These are phyloP conservation scores for Draba incana DNA, from an alignment of 345 rosid genomes.

Conservation along the genomic window DNA sequence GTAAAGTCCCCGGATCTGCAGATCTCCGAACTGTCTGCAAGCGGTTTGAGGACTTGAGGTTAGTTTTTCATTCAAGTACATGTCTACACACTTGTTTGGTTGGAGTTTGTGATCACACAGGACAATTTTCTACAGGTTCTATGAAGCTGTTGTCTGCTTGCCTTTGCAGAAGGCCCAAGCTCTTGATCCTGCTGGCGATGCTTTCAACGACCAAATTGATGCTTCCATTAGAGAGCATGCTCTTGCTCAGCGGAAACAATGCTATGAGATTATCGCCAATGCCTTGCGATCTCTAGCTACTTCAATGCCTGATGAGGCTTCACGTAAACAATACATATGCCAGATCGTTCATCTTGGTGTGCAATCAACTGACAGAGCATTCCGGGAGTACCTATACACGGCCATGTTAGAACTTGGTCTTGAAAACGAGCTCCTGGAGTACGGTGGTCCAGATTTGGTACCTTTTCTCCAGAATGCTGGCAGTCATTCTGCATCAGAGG, in stretches of 20 bases:
- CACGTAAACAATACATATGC: constrained; percentile 74
- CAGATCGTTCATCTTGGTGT: constrained; percentile 97
- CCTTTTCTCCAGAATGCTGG: constrained; percentile 92
- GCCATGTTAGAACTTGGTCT: constrained; percentile 88
- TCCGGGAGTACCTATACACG: constrained; percentile 81
- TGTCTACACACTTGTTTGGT: constrained; percentile 27
- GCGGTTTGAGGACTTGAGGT: constrained; percentile 95
- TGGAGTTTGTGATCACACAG: constrained; percentile 17
- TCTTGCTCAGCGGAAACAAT: constrained; percentile 76
- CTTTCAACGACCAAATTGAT: constrained; percentile 89
- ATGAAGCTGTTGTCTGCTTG: constrained; percentile 94
- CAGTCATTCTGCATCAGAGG: constrained; percentile 71
- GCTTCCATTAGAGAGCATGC: constrained; percentile 72
- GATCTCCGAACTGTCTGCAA: constrained; percentile 93
- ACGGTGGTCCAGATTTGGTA: constrained; percentile 95
- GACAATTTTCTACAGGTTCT: constrained; percentile 65
- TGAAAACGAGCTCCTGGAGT: constrained; percentile 92
- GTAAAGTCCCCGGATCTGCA: constrained; percentile 93
- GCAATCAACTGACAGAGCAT: constrained; percentile 86
- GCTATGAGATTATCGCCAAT: constrained; percentile 82
- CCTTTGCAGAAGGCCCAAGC: constrained; percentile 94
- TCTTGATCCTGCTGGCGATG: constrained; percentile 94
- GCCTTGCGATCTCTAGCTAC: constrained; percentile 71
- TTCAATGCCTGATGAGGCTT: constrained; percentile 68
- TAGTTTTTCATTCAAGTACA: constrained; percentile 42